These are phyloP conservation scores for Microbotryum lychnidis-dioicae DNA, from an alignment of 1,284 basidiomycete species.

Conservation along the genomic window DNA sequence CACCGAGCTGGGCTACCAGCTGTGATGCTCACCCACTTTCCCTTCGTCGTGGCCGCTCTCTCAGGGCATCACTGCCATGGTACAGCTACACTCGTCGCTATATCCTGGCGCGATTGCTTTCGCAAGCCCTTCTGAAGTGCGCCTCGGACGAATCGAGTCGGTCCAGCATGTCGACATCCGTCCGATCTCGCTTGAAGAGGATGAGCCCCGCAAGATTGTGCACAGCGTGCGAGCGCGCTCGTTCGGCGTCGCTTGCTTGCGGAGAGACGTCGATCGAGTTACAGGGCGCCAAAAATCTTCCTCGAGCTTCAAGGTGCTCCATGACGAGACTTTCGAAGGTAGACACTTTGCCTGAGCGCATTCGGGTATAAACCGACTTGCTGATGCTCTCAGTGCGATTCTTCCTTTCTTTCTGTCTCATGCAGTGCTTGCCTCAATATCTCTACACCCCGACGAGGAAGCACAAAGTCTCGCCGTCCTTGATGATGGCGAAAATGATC, in stretches of 20 bases:
- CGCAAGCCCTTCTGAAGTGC: constrained; percentile 25
- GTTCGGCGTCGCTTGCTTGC: constrained; percentile 29
- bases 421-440: constrained; percentile 6
- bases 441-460: constrained; percentile 8
- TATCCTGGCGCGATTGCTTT: constrained; percentile 27
- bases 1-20: neutral
- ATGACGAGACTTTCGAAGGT: constrained; percentile 29
- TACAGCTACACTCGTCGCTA: constrained; percentile 21
- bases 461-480: constrained; percentile 14
- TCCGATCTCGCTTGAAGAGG: constrained; percentile 38
- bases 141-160: constrained; percentile 35
- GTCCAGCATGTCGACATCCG: constrained; percentile 37
- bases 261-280: constrained; percentile 28
- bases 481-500: neutral
- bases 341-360: too few relatives aligned
- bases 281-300: constrained; percentile 13
- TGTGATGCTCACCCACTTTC: neutral
- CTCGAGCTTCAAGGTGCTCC: constrained; percentile 25
- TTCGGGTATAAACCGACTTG: neutral
- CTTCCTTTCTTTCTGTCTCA: neutral
- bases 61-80: constrained; percentile 31
- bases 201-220: constrained; percentile 39
- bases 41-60: neutral
- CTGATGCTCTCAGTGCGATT: neutral
- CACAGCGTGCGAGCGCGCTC: constrained; percentile 17